Evolutionary conservation across 2,329 filamentous ascomycete species (phyloP).

Genomic region (Cercospora brassicicola): DNA sequence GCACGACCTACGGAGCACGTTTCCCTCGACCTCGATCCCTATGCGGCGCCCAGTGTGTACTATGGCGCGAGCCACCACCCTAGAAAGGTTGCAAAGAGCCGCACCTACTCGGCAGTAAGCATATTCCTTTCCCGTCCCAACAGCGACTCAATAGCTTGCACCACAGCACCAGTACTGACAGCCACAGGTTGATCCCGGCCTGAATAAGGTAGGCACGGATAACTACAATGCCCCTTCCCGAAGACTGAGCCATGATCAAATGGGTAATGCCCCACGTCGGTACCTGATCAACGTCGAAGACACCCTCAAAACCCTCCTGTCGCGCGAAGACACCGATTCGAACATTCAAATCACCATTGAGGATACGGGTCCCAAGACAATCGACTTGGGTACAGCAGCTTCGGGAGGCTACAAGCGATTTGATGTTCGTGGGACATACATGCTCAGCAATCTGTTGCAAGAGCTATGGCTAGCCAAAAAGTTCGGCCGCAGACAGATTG

Average conservation of each 20-base stretch:
- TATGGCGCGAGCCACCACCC: slow-evolving; percentile 57
- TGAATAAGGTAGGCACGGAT: slow-evolving; percentile 22
- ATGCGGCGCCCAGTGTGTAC: slow-evolving; percentile 59
- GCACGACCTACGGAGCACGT: slow-evolving; percentile 16
- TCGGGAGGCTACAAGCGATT: slow-evolving; percentile 85
- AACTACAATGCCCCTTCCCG: slow-evolving; percentile 29
- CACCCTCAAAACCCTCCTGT: slow-evolving; percentile 74
- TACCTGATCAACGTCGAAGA: slow-evolving; percentile 85
- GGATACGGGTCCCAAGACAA: slow-evolving; percentile 87
- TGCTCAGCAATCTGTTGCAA: slow-evolving; percentile 93
- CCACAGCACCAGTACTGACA: slow-evolving; percentile 10
- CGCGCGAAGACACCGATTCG: slow-evolving; percentile 86
- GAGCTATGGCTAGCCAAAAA: slow-evolving; percentile 91
- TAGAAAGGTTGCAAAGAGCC: slow-evolving; percentile 49
- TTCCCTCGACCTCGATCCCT: slow-evolving; percentile 53
- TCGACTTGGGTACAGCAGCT: slow-evolving; percentile 78
- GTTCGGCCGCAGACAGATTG: slow-evolving; percentile 82
- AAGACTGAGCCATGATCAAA: slow-evolving; percentile 63
- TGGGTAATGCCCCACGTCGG: slow-evolving; percentile 66
- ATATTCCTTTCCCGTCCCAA: background rate
- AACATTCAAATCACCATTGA: slow-evolving; percentile 99
- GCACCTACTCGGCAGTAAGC: slow-evolving; percentile 59
- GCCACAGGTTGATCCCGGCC: slow-evolving; percentile 28
- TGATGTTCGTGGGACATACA: slow-evolving; percentile 93
- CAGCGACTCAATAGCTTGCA: background rate